These are phyloP conservation scores for Lichtheimia ramosa DNA, from an alignment of 371 early-diverging fungal species.

Conservation along the genomic window DNA sequence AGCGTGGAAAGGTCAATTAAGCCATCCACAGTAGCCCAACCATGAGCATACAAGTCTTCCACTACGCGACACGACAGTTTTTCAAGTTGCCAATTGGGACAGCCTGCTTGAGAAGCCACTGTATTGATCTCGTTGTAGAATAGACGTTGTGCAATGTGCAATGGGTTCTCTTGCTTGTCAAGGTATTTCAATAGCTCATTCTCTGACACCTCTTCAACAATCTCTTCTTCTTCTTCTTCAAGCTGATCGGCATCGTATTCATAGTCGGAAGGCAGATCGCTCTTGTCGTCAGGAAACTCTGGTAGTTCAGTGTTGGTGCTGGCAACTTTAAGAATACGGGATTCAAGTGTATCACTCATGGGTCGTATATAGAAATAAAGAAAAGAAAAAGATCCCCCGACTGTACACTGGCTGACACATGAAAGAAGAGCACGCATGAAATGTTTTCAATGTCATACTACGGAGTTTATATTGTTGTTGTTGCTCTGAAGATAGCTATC, in stretches of 20 bases:
- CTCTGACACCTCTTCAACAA: conserved; percentile 57
- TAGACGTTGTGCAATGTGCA: conserved; percentile 47
- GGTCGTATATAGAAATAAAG: neutral
- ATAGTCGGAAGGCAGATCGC: conserved; percentile 61
- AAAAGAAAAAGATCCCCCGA: no score
- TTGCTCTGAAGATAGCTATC: no score
- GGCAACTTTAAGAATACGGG: conserved; percentile 34
- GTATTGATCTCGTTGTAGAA: conserved; percentile 53
- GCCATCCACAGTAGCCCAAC: conserved; percentile 54
- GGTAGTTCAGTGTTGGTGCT: conserved; percentile 34
- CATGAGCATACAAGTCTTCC: conserved; percentile 53
- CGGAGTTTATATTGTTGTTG: no score
- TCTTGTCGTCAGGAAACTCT: conserved; percentile 59
- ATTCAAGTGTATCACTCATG: conserved; percentile 23
- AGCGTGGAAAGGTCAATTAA: conserved; percentile 40
- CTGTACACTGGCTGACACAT: no score
- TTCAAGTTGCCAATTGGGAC: conserved; percentile 22
- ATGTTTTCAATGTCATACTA: no score
- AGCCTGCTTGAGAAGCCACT: conserved; percentile 25
- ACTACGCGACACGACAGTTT: conserved; percentile 30
- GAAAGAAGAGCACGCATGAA: no score
- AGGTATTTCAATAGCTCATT: conserved; percentile 51
- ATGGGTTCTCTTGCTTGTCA: conserved; percentile 49
- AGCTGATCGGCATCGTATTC: conserved; percentile 53
- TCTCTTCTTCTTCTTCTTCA: conserved; percentile 48